Evolutionary conservation across 1,284 basidiomycete species (phyloP), one percentile per base, ranked within the genome.

Genomic region (Puccinia sorghi): DNA sequence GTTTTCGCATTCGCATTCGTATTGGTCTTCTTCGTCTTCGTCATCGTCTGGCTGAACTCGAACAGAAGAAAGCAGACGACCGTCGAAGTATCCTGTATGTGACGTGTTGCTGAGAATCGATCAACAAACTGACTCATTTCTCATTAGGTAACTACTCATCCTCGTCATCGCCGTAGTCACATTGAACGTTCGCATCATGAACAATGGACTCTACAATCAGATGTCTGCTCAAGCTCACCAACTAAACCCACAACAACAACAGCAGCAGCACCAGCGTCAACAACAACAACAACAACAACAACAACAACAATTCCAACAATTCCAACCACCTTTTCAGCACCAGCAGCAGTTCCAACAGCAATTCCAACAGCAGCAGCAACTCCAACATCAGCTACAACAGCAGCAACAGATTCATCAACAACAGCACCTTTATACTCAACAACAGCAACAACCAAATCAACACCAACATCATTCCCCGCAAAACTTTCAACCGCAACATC

Each of bases 401-500:
- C 64, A 43, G 13, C 20, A 46, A 39, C 41, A 48, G 7, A 22
- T 46, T 4, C 25, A 43, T 5, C 41, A 5, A 7, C 41, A 25
- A 22, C 64, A 66, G 39, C 41, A 48, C 41, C 64, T 46, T 1
- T 22, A 66, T 13, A 13, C 22, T 22, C 41, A 46, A 48, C 64
- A 66, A 27, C 69, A 50, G n/a, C 69, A 71, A 54, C 69, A 27
- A 71, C 4, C 32, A 39, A 39, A 50, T 39, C 69, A 71, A 27
- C 69, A 71, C 37, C 69, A 32, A 50, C 69, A 74, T 63, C 56
- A 75, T 15, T 9, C 43, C 17, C 67, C 50, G 39, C 69, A 54
- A 54, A 46, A 71, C 37, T 22, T 54, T 25, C 69, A 71, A 43
- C 69, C 43, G 22, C 69, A 71, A 57, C 69, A 71, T 22, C 73